phyloP scores from a whole-genome alignment of 2,329 filamentous ascomycete genomes.

The Blumeriella jaapii region DNA sequence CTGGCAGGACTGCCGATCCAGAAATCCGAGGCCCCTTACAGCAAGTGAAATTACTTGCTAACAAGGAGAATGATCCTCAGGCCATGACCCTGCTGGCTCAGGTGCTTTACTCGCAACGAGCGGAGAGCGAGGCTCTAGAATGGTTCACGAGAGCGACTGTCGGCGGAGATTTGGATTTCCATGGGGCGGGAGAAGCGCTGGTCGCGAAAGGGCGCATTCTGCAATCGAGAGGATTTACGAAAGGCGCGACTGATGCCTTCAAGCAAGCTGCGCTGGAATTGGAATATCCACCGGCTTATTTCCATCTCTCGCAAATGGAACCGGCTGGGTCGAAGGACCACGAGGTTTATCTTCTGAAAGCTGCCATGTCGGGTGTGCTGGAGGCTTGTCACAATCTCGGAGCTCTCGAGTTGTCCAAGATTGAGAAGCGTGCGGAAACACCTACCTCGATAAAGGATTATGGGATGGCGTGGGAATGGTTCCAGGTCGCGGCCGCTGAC shows the following conservation, averaged over 20 bases:
- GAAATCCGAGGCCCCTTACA: conserved; percentile 8
- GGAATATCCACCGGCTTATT: conserved; percentile 24
- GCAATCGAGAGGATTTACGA: conserved; percentile 6
- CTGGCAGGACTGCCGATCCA: conserved; percentile 6
- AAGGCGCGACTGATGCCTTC: conserved; percentile 18
- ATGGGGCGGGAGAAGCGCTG: conserved; percentile 22
- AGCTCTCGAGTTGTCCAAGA: conserved; percentile 17
- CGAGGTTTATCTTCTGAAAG: conserved; percentile 22
- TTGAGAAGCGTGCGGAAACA: conserved; percentile 4
- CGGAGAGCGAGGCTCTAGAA: conserved; percentile 16
- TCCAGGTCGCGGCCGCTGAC: conserved; percentile 18
- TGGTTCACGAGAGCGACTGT: conserved; percentile 20
- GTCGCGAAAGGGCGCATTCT: conserved; percentile 18
- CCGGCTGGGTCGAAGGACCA: conserved; percentile 12
- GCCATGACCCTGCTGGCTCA: conserved; percentile 25
- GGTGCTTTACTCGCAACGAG: conserved; percentile 14
- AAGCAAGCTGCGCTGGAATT: conserved; percentile 23
- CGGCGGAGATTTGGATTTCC: conserved; percentile 13
- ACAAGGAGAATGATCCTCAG: conserved; percentile 19
- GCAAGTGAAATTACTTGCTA: conserved; percentile 18
- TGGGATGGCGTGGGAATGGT: conserved; percentile 25
- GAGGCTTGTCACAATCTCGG: conserved; percentile 26
- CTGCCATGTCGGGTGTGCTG: conserved; percentile 22
- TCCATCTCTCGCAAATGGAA: conserved; percentile 21
- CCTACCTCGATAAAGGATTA: conserved; percentile 13